phyloP scores from a whole-genome alignment of 2,329 filamentous ascomycete species.

The Ophiostoma himal-ulmi region DNA sequence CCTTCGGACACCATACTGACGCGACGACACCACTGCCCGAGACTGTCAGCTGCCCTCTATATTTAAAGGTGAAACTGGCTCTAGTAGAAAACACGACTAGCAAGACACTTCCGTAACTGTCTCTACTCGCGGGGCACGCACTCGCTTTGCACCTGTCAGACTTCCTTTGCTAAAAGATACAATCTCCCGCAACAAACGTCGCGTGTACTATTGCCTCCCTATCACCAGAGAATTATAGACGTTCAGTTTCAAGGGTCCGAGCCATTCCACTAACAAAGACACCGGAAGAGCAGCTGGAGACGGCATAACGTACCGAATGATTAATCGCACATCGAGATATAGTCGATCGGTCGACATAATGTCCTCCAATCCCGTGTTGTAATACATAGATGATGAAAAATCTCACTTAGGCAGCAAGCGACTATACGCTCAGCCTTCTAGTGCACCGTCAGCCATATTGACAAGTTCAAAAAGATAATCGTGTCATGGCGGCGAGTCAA shows the following conservation, averaged over 20 bases:
- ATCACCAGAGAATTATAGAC: background rate
- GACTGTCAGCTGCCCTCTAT: background rate
- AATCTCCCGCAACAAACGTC: background rate
- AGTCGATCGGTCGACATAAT: background rate
- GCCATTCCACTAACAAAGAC: background rate
- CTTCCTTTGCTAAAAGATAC: background rate
- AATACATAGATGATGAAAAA: background rate
- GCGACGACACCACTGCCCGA: background rate
- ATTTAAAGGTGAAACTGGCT: background rate
- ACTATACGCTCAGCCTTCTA: background rate
- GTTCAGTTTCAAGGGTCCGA: background rate
- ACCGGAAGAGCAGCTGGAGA: background rate
- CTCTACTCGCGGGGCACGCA: background rate
- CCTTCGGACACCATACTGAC: constrained; percentile 1
- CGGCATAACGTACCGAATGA: background rate
- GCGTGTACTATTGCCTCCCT: background rate
- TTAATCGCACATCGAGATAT: background rate
- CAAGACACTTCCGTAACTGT: background rate
- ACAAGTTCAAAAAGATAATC: background rate
- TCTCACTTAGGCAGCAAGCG: background rate
- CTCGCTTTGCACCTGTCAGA: constrained; percentile 3
- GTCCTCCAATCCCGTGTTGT: background rate
- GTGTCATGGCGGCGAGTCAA: background rate
- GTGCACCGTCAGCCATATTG: background rate
- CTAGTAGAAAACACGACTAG: background rate